Evolutionary conservation across 257 asterid species (phyloP).

Genomic region (Forsythia suspensa): DNA sequence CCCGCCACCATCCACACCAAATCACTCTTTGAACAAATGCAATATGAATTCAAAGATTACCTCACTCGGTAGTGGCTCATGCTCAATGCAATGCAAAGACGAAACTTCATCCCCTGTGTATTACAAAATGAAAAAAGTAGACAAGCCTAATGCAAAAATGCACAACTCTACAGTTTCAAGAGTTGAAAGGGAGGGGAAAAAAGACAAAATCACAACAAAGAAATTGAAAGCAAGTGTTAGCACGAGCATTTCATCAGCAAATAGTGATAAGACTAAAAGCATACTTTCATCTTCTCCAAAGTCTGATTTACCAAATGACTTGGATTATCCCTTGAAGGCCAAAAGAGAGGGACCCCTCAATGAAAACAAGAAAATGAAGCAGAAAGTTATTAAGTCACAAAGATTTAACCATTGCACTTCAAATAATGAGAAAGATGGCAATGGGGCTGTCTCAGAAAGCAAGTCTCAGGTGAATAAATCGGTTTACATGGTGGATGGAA

Average conservation of each 20-base stretch:
- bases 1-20: constrained; percentile 56
- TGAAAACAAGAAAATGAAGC: constrained; percentile 17
- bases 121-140: constrained; percentile 15
- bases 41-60: constrained; percentile 24
- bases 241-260: constrained; percentile 30
- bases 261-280: constrained; percentile 37
- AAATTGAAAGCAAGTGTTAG: constrained; percentile 23
- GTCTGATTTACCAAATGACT: constrained; percentile 32
- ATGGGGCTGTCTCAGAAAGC: neutral
- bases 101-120: constrained; percentile 7
- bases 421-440: constrained; percentile 32
- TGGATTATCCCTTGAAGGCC: constrained; percentile 3
- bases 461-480: constrained; percentile 13
- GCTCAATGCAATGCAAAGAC: constrained; percentile 8
- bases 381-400: constrained; percentile 22
- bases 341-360: constrained; percentile 7
- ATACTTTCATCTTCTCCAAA: constrained; percentile 39
- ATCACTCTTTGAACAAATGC: constrained; percentile 30
- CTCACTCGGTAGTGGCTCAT: constrained; percentile 16
- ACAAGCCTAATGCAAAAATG: constrained; percentile 13
- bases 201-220: neutral
- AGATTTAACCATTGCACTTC: constrained; percentile 31
- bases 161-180: constrained; percentile 39
- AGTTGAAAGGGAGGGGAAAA: constrained; percentile 26
- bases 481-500: constrained; percentile 29